Conservation (phyloP, 1,139 yeast species). For the Blastobotrys buckinghamii region DNA sequence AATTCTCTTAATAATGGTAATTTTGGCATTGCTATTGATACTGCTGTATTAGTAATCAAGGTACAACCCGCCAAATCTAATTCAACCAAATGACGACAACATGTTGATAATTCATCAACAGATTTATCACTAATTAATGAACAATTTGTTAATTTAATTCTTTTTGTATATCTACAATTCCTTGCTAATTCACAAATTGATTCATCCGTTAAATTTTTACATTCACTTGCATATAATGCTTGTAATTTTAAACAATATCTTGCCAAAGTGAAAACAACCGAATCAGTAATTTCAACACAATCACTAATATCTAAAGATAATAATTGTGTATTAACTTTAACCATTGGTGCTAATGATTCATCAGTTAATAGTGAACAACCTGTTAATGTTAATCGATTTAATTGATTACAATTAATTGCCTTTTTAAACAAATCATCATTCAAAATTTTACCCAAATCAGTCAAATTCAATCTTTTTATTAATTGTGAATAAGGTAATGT, state of each 20-base stretch:
- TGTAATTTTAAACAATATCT: conserved; percentile 68
- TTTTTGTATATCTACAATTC: conserved; percentile 68
- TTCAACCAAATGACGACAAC: conserved; percentile 79
- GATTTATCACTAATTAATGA: conserved; percentile 62
- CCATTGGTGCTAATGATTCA: conserved; percentile 53
- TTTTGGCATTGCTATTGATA: conserved; percentile 55
- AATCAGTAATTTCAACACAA: conserved; percentile 63
- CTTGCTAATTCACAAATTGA: conserved; percentile 58
- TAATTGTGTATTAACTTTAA: conserved; percentile 59
- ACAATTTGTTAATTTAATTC: conserved; percentile 78
- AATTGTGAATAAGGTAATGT: conserved; percentile 57
- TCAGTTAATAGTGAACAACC: conserved; percentile 68
- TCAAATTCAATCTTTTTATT: conserved; percentile 74
- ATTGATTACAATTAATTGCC: conserved; percentile 53
- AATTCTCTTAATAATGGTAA: conserved; percentile 75
- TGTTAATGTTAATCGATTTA: conserved; percentile 82
- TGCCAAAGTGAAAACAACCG: conserved; percentile 65
- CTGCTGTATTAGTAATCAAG: conserved; percentile 59
- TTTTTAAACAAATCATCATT: conserved; percentile 47
- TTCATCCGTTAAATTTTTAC: conserved; percentile 59
- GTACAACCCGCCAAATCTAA: conserved; percentile 83
- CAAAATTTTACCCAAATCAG: conserved; percentile 63
- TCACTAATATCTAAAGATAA: conserved; percentile 89
- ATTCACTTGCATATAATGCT: conserved; percentile 86
- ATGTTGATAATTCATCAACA: conserved; percentile 53